Base-by-base conservation (phyloP, 2,329 filamentous ascomycete species). In the Amauroascus verrucosus region DNA sequence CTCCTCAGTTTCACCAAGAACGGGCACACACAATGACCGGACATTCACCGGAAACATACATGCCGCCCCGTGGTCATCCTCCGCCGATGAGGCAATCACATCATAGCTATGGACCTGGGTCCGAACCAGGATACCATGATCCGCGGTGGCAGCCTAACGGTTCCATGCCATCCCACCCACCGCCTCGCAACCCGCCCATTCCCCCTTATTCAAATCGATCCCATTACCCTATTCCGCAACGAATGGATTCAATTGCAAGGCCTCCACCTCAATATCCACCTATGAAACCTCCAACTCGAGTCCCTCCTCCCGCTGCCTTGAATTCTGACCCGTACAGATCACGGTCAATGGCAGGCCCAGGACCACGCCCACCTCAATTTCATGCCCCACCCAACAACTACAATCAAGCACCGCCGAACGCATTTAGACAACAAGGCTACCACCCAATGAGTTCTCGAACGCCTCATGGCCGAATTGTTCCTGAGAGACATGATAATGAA, bases 401-500 rank as follows among this genome's bases (percentile, higher is more conserved):
- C 65, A 79, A 82, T 67, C 76, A 80, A 66, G 78, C 83, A 11
- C 82, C 86, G 24, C 84, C 85, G 49, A 86, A 84, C 65, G 80
- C 84, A 41, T 89, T 89, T 64, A 84, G 90, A 52, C 85, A 90
- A 60, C 82, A 85, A 55, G 85, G 83, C 28, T 91, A 88, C 64
- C 81, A 83, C 54, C 58, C 68, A 40, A 61, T 74, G 72, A 58
- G 75, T 59, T 83, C 88, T 57, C 95, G 88, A 47, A 98, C 93
- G 2, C 88, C 90, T 7, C 90, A 96, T 67, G 93, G 93, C 30
- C 81, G 93, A 56, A 77, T 93, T 33, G 89, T 98, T 7, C 93
- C 93, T 1, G 90, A 96, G 65, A 83, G 91, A 51, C 86, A 90
- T 57, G 88, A 94, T 53, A 91, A 97, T 63, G 91, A 97, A 69